Evolutionary conservation across 208 protist genomes (phyloP).

Genomic region (Hexamita inflata): DNA sequence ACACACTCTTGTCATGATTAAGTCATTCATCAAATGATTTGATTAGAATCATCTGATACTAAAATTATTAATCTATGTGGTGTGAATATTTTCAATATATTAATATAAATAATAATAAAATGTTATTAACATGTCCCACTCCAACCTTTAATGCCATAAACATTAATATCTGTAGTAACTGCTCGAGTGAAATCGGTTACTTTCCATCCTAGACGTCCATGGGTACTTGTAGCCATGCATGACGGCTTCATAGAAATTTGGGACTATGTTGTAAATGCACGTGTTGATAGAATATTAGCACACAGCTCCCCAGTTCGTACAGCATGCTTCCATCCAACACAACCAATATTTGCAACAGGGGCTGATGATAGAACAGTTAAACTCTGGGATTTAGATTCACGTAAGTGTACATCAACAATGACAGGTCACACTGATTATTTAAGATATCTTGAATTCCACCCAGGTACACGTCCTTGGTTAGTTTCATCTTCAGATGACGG

Average conservation of each 20-base stretch:
- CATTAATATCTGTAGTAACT: background rate
- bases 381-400: background rate
- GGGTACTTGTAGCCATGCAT: background rate
- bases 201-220: slow-evolving; percentile 9
- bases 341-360: slow-evolving; percentile 28
- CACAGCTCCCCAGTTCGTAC: slow-evolving; percentile 3
- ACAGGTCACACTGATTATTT: slow-evolving; percentile 35
- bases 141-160: slow-evolving; percentile 1
- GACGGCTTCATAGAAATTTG: slow-evolving; percentile 1
- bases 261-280: slow-evolving; percentile 1
- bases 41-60: too few relatives aligned
- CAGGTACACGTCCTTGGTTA: slow-evolving; percentile 29
- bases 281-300: background rate
- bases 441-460: slow-evolving; percentile 31
- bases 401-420: background rate
- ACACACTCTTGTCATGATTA: too few relatives aligned
- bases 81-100: too few relatives aligned
- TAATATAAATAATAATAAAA: too few relatives aligned
- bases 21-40: too few relatives aligned
- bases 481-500: slow-evolving; percentile 31
- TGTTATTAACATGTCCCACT: too few relatives aligned
- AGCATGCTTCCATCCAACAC: background rate
- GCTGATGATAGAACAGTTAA: slow-evolving; percentile 19
- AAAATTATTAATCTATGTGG: too few relatives aligned
- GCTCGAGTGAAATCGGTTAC: slow-evolving; percentile 1